Conservation (phyloP, 768 basidiomycete genomes). For the Macrolepiota albuminosa region DNA sequence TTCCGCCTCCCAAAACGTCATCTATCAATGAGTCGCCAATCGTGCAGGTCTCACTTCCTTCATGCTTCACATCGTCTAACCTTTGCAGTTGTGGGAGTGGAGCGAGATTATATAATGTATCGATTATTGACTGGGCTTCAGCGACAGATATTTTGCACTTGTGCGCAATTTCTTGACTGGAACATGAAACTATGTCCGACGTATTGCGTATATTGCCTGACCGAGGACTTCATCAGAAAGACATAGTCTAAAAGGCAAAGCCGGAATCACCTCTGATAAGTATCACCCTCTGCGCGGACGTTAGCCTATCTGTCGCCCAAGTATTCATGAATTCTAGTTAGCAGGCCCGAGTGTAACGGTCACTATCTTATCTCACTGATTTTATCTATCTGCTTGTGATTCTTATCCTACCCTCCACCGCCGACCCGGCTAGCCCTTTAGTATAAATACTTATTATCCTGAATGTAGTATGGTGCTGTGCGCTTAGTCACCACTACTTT, state of each 20-base stretch:
- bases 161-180: slow-evolving; percentile 48
- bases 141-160: slow-evolving; percentile 47
- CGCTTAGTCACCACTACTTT: no score
- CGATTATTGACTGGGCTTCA: slow-evolving; percentile 48
- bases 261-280: slow-evolving; percentile 27
- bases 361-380: no score
- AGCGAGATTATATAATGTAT: slow-evolving; percentile 39
- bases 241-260: neutral
- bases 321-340: neutral
- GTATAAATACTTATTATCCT: no score
- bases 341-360: no score
- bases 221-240: neutral
- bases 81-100: slow-evolving; percentile 31
- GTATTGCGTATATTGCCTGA: slow-evolving; percentile 46
- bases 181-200: slow-evolving; percentile 45
- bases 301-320: slow-evolving; percentile 2
- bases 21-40: slow-evolving; percentile 76
- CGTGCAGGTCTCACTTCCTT: slow-evolving; percentile 49
- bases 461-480: no score
- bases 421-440: no score
- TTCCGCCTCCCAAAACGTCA: slow-evolving; percentile 68
- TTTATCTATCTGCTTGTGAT: no score
- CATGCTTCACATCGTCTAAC: slow-evolving; percentile 34
- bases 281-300: slow-evolving; percentile 4
- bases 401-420: no score